phyloP scores from a whole-genome alignment of 23 red algal species.

The Cyanidiococcus yangmingshanensis region DNA sequence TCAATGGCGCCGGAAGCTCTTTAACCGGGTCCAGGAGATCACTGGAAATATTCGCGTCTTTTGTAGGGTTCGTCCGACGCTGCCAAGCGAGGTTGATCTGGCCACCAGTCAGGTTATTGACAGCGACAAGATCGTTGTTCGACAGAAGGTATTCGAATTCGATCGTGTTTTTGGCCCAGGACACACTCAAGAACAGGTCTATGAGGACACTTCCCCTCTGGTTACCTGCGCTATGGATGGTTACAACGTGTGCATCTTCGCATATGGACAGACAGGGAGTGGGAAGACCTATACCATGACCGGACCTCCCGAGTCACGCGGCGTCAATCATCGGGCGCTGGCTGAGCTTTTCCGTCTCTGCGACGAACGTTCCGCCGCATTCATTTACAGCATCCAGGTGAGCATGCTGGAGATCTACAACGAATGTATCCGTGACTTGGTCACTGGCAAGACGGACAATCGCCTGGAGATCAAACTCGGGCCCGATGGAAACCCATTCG shows the following conservation, averaged over 20 bases:
- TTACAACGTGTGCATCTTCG: constrained; percentile 98
- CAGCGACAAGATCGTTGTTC: constrained; percentile 16
- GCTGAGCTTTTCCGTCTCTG: constrained; percentile 69
- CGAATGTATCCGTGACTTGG: constrained; percentile 74
- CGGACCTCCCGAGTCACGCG: constrained; percentile 40
- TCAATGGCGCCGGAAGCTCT: constrained; percentile 62
- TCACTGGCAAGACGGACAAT: constrained; percentile 17
- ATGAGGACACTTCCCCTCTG: constrained; percentile 66
- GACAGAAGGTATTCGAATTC: constrained; percentile 61
- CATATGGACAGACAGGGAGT: constrained; percentile 83
- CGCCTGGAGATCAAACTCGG: constrained; percentile 56
- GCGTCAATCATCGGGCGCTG: constrained; percentile 81
- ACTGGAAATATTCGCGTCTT: constrained; percentile 98
- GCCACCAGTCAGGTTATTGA: neutral
- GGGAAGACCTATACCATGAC: constrained; percentile 98
- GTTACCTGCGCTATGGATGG: constrained; percentile 78
- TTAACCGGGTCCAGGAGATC: constrained; percentile 87
- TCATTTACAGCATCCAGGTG: constrained; percentile 44
- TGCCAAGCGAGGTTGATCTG: neutral
- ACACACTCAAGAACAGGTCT: constrained; percentile 48
- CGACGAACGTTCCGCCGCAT: constrained; percentile 45
- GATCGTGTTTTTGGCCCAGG: constrained; percentile 70
- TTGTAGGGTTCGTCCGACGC: constrained; percentile 69
- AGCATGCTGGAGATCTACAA: constrained; percentile 98
- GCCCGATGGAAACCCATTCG: constrained; percentile 44